Evolutionary conservation across 305 asterid species (phyloP).

Genomic region (Solanum hybrid): DNA sequence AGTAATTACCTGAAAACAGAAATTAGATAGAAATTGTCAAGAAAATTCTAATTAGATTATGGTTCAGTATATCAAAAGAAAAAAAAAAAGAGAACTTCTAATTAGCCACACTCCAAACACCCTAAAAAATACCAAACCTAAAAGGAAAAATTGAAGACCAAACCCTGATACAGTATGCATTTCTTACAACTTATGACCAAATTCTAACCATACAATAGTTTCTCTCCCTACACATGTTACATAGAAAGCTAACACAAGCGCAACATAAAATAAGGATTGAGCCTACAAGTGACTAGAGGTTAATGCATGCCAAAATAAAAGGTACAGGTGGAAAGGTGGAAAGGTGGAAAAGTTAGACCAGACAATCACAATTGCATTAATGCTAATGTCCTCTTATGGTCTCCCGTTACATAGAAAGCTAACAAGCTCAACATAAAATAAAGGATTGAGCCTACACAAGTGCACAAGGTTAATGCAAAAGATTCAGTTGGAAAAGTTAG

Average conservation of each 20-base stretch:
- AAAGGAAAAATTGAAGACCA: background rate
- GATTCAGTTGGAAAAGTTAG: background rate
- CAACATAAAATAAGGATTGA: background rate
- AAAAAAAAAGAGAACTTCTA: background rate
- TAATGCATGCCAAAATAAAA: background rate
- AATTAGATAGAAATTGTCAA: background rate
- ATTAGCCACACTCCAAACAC: background rate
- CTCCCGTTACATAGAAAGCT: background rate
- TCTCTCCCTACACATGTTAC: background rate
- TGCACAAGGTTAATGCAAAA: background rate
- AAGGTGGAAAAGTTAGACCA: background rate
- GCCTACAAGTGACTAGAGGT: background rate
- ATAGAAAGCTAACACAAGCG: background rate
- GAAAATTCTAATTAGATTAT: background rate
- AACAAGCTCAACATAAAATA: background rate
- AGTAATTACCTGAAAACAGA: slow-evolving; percentile 60
- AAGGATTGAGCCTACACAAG: background rate
- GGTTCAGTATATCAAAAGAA: background rate
- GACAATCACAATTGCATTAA: background rate
- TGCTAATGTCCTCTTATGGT: background rate
- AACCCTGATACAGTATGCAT: background rate
- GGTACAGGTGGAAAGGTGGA: background rate
- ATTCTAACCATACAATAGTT: background rate
- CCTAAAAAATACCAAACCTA: background rate
- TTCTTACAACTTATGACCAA: background rate